Conservation (phyloP, 805 yeast species). For the Candida rishiriensis region DNA sequence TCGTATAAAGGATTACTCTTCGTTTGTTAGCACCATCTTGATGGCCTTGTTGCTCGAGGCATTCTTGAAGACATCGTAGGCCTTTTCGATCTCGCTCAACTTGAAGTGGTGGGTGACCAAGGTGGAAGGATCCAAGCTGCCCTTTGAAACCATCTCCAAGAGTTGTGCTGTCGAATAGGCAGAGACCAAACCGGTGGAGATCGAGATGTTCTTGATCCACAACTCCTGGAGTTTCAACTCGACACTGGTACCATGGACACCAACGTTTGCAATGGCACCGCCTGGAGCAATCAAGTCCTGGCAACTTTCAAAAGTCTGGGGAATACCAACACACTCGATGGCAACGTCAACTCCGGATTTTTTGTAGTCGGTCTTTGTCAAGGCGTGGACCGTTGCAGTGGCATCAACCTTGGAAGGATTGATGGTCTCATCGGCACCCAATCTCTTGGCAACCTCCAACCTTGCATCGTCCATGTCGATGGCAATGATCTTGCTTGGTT, state of each 20-base stretch:
- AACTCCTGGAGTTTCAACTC: conserved; percentile 39
- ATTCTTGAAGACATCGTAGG: conserved; percentile 53
- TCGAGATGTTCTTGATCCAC: conserved; percentile 41
- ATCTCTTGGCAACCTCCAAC: conserved; percentile 49
- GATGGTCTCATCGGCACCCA: conserved; percentile 57
- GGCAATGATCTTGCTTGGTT: conserved; percentile 53
- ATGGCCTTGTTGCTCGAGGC: conserved; percentile 55
- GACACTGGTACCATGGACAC: conserved; percentile 44
- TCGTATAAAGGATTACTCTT: no score
- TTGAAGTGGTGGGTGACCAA: conserved; percentile 58
- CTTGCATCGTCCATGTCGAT: conserved; percentile 58
- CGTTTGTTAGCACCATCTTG: conserved; percentile 34
- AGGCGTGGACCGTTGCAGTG: conserved; percentile 31
- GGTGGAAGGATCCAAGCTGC: conserved; percentile 43
- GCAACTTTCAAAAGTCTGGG: conserved; percentile 55
- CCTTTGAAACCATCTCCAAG: conserved; percentile 31
- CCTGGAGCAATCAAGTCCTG: conserved; percentile 52
- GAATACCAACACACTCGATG: conserved; percentile 62
- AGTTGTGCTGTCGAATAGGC: conserved; percentile 39
- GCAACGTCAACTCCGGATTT: conserved; percentile 58
- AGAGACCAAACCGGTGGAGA: conserved; percentile 47
- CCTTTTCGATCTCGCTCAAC: conserved; percentile 50
- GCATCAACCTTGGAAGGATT: conserved; percentile 46
- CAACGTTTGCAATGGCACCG: conserved; percentile 63
- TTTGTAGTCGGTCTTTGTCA: conserved; percentile 26